Evolutionary conservation across 192 early-diverging fungal genomes (phyloP), one percentile per base, ranked within the genome.

Genomic region (Neocallimastix lanati): DNA sequence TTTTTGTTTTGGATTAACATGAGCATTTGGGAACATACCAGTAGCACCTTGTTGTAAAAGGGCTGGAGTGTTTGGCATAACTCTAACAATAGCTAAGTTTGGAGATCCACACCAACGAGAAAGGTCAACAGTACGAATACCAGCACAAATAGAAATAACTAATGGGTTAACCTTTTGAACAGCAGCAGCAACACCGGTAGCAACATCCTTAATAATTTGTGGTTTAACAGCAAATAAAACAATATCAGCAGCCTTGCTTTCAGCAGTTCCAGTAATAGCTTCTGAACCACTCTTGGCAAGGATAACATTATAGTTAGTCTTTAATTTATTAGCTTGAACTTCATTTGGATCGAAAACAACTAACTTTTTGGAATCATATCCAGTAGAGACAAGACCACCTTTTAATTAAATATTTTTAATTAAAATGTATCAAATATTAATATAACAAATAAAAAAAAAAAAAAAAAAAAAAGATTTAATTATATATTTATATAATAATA

Each of bases 51-150:
- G 93, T 58, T 85, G 85, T 1, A 96, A 91, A 13, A 98, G 84
- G 4, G 96, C 92, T 28, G 96, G 96, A n/a, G 96, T 98, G 81
- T 98, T 98, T 81, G 96, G 96, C 96, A 98, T 98, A 79, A 90
- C 91, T 25, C 95, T 82, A 29, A 98, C 93, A 28, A 98, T 81
- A 16, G 89, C 84, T 28, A 88, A 86, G 4, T 35, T 13, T 15
- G 36, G 76, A 4, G 78, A 58, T 21, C 80, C 82, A 82, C 94
- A 86, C 93, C 95, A 98, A 28, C 88, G 87, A 35, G 84, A 81
- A 78, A 98, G 88, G 79, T 96, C 94, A 29, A 80, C 82, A 27
- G 91, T 85, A 28, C 88, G 86, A 79, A 98, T 94, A 4, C 96
- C 96, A 0, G 96, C 96, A 13, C 93, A 95, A 81, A 98, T 98